Conservation (phyloP, 805 yeast genomes). For the Candida khao-thaluensis region DNA sequence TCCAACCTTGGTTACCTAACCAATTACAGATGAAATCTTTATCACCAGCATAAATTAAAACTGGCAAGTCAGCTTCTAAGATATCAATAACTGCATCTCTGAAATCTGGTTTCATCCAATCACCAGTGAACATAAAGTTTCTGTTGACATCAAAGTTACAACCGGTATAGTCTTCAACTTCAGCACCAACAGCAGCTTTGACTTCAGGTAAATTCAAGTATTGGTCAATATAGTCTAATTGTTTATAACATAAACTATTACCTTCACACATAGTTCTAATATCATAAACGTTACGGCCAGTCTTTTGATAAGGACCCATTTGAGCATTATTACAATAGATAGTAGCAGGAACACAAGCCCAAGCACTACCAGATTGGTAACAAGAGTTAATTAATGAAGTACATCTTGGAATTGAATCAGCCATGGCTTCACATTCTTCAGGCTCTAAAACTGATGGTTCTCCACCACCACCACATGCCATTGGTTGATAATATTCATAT, state of each 20-base stretch:
- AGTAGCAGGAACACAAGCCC: constrained; percentile 90
- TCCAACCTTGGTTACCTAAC: constrained; percentile 46
- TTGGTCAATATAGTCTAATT: constrained; percentile 67
- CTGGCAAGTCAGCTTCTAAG: constrained; percentile 70
- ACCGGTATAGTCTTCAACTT: constrained; percentile 71
- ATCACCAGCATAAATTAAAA: constrained; percentile 80
- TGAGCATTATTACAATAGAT: constrained; percentile 85
- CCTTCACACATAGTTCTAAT: constrained; percentile 78
- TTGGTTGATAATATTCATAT: constrained; percentile 77
- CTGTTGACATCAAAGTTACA: constrained; percentile 79
- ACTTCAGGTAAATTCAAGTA: constrained; percentile 79
- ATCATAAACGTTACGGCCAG: constrained; percentile 92
- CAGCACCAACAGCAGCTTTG: constrained; percentile 83
- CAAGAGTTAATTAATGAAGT: constrained; percentile 71
- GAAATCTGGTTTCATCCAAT: constrained; percentile 83
- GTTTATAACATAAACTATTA: constrained; percentile 70
- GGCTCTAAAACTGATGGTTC: constrained; percentile 68
- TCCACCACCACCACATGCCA: constrained; percentile 94
- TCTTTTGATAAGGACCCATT: constrained; percentile 75
- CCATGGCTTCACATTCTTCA: constrained; percentile 69
- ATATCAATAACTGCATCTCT: constrained; percentile 54
- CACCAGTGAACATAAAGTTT: constrained; percentile 83
- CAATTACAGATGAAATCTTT: constrained; percentile 47
- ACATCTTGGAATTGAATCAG: constrained; percentile 68
- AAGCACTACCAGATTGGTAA: constrained; percentile 68